phyloP scores from a whole-genome alignment of 1,139 yeast genomes.

The Maudiozyma humilis region DNA sequence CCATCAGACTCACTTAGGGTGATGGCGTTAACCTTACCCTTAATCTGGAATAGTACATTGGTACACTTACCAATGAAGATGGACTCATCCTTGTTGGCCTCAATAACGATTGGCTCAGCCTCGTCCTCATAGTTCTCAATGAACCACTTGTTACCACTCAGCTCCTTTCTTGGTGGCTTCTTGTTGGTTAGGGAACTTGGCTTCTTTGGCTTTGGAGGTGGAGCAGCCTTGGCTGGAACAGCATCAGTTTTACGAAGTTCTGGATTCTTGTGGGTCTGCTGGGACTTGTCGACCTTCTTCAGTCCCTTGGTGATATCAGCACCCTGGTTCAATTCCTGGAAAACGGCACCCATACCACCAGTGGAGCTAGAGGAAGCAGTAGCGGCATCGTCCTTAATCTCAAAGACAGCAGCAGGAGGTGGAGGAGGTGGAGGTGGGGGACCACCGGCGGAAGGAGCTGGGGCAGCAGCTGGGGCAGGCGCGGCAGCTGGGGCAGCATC shows the following conservation, averaged over 20 bases:
- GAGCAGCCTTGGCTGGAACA: slow-evolving; percentile 25
- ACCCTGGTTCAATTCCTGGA: slow-evolving; percentile 85
- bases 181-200: slow-evolving; percentile 52
- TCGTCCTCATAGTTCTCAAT: slow-evolving; percentile 66
- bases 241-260: slow-evolving; percentile 49
- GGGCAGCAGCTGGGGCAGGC: slow-evolving; percentile 9
- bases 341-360: slow-evolving; percentile 73
- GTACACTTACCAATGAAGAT: slow-evolving; percentile 78
- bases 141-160: slow-evolving; percentile 83
- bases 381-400: slow-evolving; percentile 33
- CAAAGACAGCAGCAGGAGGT: slow-evolving; percentile 58
- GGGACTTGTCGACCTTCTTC: slow-evolving; percentile 85
- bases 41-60: slow-evolving; percentile 67
- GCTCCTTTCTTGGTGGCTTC: slow-evolving; percentile 67
- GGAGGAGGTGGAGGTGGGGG: slow-evolving; percentile 37
- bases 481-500: not conserved
- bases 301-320: slow-evolving; percentile 73
- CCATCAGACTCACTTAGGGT: slow-evolving; percentile 66
- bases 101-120: slow-evolving; percentile 50
- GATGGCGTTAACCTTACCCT: slow-evolving; percentile 88
- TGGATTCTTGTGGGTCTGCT: slow-evolving; percentile 94
- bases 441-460: slow-evolving; percentile 25
- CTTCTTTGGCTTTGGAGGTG: slow-evolving; percentile 55
- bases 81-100: slow-evolving; percentile 79
- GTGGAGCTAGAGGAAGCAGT: slow-evolving; percentile 23